Conservation (phyloP, 2,329 filamentous ascomycete species). For the Arthrobotrys megalospora region DNA sequence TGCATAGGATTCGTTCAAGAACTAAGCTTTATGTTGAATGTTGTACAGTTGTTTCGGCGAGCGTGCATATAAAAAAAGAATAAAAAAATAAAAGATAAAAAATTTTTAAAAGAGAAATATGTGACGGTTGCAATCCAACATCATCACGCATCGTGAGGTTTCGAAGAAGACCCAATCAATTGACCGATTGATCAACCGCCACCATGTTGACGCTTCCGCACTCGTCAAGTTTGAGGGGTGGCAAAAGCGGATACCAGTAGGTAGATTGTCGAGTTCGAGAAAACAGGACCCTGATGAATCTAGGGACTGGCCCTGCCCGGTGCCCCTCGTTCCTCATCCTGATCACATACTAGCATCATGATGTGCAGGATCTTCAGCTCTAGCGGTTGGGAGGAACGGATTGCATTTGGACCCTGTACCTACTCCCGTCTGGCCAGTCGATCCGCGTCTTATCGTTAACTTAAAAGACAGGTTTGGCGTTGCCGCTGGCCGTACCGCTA, state of each 20-base stretch:
- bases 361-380: constrained; percentile 55
- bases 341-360: constrained; percentile 52
- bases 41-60: constrained; percentile 30
- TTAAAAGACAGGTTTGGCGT: constrained; percentile 37
- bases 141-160: constrained; percentile 52
- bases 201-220: constrained; percentile 46
- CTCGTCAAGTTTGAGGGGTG: constrained; percentile 26
- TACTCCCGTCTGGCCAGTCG: constrained; percentile 50
- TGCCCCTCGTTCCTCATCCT: constrained; percentile 40
- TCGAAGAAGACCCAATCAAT: constrained; percentile 38
- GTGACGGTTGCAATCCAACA: constrained; percentile 15
- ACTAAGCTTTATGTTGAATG: constrained; percentile 15
- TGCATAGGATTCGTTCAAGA: constrained; percentile 28
- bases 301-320: neutral
- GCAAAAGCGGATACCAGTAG: constrained; percentile 26
- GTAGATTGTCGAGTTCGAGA: constrained; percentile 42
- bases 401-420: constrained; percentile 40
- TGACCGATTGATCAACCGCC: constrained; percentile 16
- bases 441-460: constrained; percentile 55
- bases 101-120: neutral
- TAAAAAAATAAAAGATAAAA: too few species aligned
- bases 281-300: constrained; percentile 42
- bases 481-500: constrained; percentile 39
- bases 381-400: constrained; percentile 22
- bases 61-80: constrained; percentile 28